Evolutionary conservation across 139 green algal genomes (phyloP).

Genomic region (Penium margaritaceum): DNA sequence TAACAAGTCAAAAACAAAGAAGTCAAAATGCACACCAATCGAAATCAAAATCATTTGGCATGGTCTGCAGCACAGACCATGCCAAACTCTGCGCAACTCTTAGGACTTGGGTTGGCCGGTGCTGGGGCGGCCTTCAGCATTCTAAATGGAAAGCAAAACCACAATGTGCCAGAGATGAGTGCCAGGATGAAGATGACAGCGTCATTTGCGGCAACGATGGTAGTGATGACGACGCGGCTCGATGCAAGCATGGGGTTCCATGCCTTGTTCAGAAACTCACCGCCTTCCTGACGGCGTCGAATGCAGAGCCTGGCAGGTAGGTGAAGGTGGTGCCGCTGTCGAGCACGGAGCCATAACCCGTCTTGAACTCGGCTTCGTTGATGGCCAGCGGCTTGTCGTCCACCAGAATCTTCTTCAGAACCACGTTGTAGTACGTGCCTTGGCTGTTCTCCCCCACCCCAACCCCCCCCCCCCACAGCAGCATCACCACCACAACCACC

Average conservation of each 20-base stretch:
- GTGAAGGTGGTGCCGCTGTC: constrained; percentile 93
- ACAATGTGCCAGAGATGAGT: too few species aligned
- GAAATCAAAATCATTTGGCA: too few species aligned
- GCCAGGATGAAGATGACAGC: constrained; percentile 65
- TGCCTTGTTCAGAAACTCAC: constrained; percentile 44
- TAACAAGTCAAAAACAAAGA: too few species aligned
- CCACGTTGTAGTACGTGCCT: constrained; percentile 73
- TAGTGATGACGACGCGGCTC: neutral
- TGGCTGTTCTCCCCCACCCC: constrained; percentile 14
- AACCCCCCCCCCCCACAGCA: too few species aligned
- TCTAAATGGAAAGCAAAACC: too few species aligned
- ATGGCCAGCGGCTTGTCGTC: constrained; percentile 38
- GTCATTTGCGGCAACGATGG: constrained; percentile 68
- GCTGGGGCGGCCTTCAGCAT: too few species aligned
- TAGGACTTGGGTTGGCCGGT: too few species aligned
- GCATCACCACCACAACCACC: too few species aligned
- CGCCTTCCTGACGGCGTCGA: constrained; percentile 51
- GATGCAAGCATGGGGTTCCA: neutral
- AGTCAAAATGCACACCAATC: too few species aligned
- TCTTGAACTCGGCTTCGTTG: constrained; percentile 28
- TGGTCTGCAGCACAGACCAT: too few species aligned
- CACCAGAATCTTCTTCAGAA: constrained; percentile 59
- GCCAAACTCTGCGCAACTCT: too few species aligned
- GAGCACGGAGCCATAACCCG: constrained; percentile 81
- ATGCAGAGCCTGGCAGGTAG: constrained; percentile 75